These are phyloP conservation scores for Aegilops longissima DNA, from an alignment of 176 grass and related monocot genomes.

Conservation along the genomic window DNA sequence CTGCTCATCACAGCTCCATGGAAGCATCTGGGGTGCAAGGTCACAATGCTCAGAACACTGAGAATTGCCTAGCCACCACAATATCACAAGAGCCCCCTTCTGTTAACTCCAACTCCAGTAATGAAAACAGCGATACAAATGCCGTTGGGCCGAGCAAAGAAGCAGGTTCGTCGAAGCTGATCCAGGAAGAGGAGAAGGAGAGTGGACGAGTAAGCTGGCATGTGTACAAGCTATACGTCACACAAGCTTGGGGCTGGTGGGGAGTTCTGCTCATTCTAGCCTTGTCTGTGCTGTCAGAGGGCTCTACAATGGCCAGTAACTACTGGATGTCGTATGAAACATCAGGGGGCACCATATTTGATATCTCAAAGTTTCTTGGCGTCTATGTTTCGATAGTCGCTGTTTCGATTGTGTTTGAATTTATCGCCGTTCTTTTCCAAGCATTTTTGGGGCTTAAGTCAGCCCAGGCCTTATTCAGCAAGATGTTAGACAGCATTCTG, in stretches of 20 bases:
- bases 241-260: constrained; percentile 90
- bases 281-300: constrained; percentile 49
- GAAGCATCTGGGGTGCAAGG: constrained; percentile 54
- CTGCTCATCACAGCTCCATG: constrained; percentile 92
- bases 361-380: constrained; percentile 62
- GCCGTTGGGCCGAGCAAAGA: constrained; percentile 31
- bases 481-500: constrained; percentile 83
- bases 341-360: constrained; percentile 49
- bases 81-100: neutral
- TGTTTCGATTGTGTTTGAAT: constrained; percentile 45
- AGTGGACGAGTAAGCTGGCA: constrained; percentile 69
- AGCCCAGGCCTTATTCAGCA: constrained; percentile 71
- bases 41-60: constrained; percentile 24
- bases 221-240: constrained; percentile 77
- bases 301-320: constrained; percentile 70
- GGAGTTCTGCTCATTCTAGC: constrained; percentile 39
- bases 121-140: neutral
- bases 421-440: constrained; percentile 49
- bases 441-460: constrained; percentile 69
- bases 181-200: constrained; percentile 81
- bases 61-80: neutral
- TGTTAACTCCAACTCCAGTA: constrained; percentile 15
- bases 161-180: constrained; percentile 58
- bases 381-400: constrained; percentile 64
- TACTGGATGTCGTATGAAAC: constrained; percentile 94